Evolutionary conservation across 2,329 filamentous ascomycete genomes (phyloP), one percentile per base, ranked within the genome.

Genomic region (Ceratocystis albifundus): DNA sequence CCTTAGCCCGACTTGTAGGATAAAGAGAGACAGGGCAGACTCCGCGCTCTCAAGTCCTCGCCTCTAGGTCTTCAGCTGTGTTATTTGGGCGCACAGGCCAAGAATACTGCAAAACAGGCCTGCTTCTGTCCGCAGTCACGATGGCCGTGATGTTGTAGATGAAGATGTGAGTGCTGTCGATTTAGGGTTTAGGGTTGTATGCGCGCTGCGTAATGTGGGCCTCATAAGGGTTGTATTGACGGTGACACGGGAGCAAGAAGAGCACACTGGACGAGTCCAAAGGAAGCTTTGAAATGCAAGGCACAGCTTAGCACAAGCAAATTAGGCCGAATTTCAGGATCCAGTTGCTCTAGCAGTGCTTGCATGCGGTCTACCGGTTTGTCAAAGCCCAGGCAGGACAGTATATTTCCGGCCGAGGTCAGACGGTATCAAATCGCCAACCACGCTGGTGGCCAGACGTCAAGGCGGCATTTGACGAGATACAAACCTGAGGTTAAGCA

Each of bases 161-260:
- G 46, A n/a, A 20, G 17, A 15, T 22, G 46, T 6, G 17, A 8
- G 48, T 10, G 48, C 22, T 25, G 48, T 50, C 48, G 8, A 22
- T 20, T 50, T 50, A 50, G 48, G 48, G 48, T 20, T 50, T 50
- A 50, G 48, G 48, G 48, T 50, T 50, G 22, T 50, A 25, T 50
- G 17, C 22, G 20, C 7, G 4, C 48, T 50, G 48, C n/a, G 46
- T n/a, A 41, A 6, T 48, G 46, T 22, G 20, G 17, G 46, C 17
- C 22, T 12, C 20, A 50, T 22, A 8, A 50, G 22, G n/a, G 48
- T 50, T 50, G 20, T 50, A 50, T 50, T 50, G 4, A 20, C 20
- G 17, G 48, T 50, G 22, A 25, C 48, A 50, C 48, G 25, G 22
- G 48, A 1, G 22, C 8, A 50, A 20, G 32, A 36, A 36, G 36